These are phyloP conservation scores for Colletotrichum musae DNA, from an alignment of 2,329 filamentous ascomycete species.

Conservation along the genomic window DNA sequence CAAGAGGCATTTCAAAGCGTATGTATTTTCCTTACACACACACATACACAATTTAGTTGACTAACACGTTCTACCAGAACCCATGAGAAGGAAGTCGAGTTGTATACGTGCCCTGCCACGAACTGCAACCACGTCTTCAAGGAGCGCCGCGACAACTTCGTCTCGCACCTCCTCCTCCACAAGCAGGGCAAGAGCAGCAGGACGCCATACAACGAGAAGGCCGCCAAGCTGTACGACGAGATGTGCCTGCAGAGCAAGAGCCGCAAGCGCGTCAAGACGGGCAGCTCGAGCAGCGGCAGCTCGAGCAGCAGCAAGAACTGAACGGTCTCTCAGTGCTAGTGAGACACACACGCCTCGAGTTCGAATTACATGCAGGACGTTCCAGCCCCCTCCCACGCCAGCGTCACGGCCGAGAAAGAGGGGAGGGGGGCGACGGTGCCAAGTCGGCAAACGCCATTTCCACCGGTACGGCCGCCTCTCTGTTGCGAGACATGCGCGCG, in stretches of 20 bases:
- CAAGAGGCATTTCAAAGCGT: conserved; percentile 69
- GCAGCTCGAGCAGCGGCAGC: conserved; percentile 30
- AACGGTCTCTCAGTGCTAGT: neutral
- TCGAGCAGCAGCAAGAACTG: conserved; percentile 37
- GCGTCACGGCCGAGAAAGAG: conserved; percentile 37
- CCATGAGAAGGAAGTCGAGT: conserved; percentile 41
- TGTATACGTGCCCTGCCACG: conserved; percentile 41
- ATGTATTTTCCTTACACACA: conserved; percentile 46
- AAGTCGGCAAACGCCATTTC: conserved; percentile 14
- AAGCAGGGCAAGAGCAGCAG: conserved; percentile 43
- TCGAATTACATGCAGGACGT: neutral
- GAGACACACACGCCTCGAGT: conserved; percentile 22
- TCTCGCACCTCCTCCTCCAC: conserved; percentile 44
- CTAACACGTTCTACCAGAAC: conserved; percentile 23
- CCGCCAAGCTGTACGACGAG: conserved; percentile 41
- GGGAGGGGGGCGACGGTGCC: conserved; percentile 22
- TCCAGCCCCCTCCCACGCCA: neutral
- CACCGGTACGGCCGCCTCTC: neutral
- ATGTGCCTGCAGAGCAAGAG: conserved; percentile 43
- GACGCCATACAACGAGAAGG: conserved; percentile 42
- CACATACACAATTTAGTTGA: conserved; percentile 39
- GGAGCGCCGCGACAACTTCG: conserved; percentile 45
- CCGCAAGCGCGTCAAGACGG: conserved; percentile 41
- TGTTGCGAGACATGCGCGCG: conserved; percentile 12
- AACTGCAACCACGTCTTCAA: conserved; percentile 42